phyloP scores from a whole-genome alignment of 345 rosid genomes.

The Populus tremula region DNA sequence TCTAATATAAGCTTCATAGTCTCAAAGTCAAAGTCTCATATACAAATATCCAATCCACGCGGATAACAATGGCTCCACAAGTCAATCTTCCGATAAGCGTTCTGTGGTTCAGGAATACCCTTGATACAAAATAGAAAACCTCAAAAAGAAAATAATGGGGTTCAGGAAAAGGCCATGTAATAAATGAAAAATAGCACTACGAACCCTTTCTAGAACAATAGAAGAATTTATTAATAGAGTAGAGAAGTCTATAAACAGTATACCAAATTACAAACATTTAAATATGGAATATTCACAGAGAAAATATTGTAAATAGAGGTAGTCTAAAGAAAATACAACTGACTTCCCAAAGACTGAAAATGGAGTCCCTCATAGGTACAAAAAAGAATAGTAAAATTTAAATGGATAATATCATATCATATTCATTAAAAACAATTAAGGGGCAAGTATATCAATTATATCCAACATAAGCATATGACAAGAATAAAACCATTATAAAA shows the following conservation, averaged over 20 bases:
- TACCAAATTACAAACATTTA: neutral
- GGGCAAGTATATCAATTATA: neutral
- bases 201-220: neutral
- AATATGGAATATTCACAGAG: neutral
- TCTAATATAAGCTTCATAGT: neutral
- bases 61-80: neutral
- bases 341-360: neutral
- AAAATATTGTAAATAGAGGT: neutral
- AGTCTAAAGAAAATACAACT: neutral
- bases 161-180: neutral
- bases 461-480: neutral
- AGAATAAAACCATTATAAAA: neutral
- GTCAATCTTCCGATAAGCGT: neutral
- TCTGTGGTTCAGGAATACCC: neutral
- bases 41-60: neutral
- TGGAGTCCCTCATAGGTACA: neutral
- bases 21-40: neutral
- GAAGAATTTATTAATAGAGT: neutral
- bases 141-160: neutral
- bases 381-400: neutral
- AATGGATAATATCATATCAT: neutral
- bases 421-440: neutral
- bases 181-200: neutral
- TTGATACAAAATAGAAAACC: neutral
- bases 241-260: neutral